Evolutionary conservation across 495 filamentous ascomycete genomes (phyloP).

Genomic region (Cryomyces minteri): DNA sequence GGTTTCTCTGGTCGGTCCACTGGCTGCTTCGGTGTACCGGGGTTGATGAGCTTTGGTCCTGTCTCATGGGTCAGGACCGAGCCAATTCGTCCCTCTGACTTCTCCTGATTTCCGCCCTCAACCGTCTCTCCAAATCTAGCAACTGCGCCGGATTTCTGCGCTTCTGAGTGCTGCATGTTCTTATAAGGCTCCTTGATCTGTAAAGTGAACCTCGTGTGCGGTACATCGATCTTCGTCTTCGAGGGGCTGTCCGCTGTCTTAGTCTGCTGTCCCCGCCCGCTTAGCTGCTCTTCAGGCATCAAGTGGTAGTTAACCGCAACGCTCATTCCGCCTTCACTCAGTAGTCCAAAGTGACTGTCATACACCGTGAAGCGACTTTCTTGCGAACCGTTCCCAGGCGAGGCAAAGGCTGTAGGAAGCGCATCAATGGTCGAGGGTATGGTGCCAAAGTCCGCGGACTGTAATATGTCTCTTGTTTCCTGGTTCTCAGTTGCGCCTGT

Average conservation of each 20-base stretch:
- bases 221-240: constrained; percentile 7
- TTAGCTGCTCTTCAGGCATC: neutral
- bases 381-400: neutral
- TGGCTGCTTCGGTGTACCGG: no score
- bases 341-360: constrained; percentile 2
- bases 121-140: no score
- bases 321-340: constrained; percentile 7
- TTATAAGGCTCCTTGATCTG: neutral
- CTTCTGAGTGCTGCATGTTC: no score
- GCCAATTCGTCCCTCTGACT: no score
- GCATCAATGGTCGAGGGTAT: constrained; percentile 4
- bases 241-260: neutral
- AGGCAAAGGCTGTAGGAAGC: neutral
- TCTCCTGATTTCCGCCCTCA: no score
- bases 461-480: neutral
- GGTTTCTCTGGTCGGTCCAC: no score
- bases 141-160: no score
- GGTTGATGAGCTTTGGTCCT: no score
- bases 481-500: neutral
- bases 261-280: neutral
- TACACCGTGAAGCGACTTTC: neutral
- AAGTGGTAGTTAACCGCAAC: neutral
- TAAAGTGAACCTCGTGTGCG: neutral
- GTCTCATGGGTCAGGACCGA: no score
- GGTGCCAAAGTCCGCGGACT: neutral